Evolutionary conservation across 176 grass and related monocot species (phyloP).

Genomic region (Sorghum bicolor): DNA sequence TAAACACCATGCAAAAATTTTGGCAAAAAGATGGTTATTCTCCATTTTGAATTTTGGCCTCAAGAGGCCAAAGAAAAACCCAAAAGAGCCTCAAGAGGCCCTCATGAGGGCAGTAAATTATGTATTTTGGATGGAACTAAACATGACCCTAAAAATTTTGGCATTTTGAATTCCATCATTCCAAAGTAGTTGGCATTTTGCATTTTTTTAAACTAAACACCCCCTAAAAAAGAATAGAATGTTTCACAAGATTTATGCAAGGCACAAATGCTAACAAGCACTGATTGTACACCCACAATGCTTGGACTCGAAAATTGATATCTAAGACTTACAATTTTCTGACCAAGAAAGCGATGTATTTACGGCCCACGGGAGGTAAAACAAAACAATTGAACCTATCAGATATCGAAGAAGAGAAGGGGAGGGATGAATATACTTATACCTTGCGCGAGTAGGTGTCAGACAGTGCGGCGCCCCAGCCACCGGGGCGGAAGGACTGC

Average conservation of each 20-base stretch:
- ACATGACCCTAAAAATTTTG: no score
- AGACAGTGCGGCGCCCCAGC: slow-evolving; percentile 59
- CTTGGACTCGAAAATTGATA: background rate
- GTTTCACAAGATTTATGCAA: background rate
- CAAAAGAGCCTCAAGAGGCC: no score
- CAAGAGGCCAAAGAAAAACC: no score
- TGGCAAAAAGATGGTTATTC: no score
- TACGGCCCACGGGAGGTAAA: background rate
- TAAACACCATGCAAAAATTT: no score
- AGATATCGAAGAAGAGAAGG: background rate
- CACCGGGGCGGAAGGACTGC: slow-evolving; percentile 59
- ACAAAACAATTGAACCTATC: background rate
- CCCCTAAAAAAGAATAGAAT: background rate
- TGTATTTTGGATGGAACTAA: no score
- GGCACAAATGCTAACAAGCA: background rate
- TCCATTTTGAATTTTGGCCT: no score
- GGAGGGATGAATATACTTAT: background rate
- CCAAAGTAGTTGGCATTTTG: no score
- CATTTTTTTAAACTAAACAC: no score
- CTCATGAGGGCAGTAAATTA: no score
- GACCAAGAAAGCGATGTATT: background rate
- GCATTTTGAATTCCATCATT: no score
- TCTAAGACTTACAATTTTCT: background rate
- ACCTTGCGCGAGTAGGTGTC: slow-evolving; percentile 80
- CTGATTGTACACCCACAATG: background rate